Evolutionary conservation across 2,329 filamentous ascomycete species (phyloP).

Genomic region (Albifimbria verrucaria): DNA sequence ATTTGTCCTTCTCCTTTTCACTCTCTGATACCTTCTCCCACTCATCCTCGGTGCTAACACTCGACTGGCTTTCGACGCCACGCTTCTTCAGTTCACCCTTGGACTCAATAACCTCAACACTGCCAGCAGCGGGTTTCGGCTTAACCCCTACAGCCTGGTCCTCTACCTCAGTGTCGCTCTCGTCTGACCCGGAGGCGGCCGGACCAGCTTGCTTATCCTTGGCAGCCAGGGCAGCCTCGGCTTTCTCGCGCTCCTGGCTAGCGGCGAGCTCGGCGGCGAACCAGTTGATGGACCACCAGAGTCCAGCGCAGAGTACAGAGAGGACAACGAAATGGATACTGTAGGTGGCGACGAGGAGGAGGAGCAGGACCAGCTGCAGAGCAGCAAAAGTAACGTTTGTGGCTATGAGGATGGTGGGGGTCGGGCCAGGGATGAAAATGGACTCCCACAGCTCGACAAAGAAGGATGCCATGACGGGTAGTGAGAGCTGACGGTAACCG

Average conservation of each 20-base stretch:
- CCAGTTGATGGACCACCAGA: constrained; percentile 98
- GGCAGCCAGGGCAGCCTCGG: constrained; percentile 15
- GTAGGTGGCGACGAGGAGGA: constrained; percentile 75
- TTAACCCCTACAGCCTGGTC: constrained; percentile 18
- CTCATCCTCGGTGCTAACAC: constrained; percentile 84
- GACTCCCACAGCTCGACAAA: constrained; percentile 81
- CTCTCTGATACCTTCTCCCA: constrained; percentile 92
- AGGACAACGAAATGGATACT: constrained; percentile 87
- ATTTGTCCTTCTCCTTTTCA: constrained; percentile 59
- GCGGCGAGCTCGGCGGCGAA: constrained; percentile 68
- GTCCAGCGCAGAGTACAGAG: constrained; percentile 71
- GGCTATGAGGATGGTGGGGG: constrained; percentile 80
- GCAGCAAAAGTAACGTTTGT: constrained; percentile 87
- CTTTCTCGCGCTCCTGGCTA: constrained; percentile 34
- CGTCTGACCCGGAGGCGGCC: constrained; percentile 24
- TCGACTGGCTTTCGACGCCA: constrained; percentile 45
- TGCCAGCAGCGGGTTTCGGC: constrained; percentile 19
- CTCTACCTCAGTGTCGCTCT: constrained; percentile 45
- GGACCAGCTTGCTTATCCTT: constrained; percentile 21
- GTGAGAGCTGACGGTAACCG: background rate
- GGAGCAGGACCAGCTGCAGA: constrained; percentile 74
- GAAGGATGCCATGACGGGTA: constrained; percentile 54
- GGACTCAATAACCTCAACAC: constrained; percentile 40
- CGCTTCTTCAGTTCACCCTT: constrained; percentile 49
- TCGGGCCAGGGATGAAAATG: constrained; percentile 90